Percentiles rank a stretch among this genome's conserved stretches.
Evolutionary conservation across 108 stramenopile genomes (phyloP).

Genomic region (Pseudonitzschia delicatissima): DNA sequence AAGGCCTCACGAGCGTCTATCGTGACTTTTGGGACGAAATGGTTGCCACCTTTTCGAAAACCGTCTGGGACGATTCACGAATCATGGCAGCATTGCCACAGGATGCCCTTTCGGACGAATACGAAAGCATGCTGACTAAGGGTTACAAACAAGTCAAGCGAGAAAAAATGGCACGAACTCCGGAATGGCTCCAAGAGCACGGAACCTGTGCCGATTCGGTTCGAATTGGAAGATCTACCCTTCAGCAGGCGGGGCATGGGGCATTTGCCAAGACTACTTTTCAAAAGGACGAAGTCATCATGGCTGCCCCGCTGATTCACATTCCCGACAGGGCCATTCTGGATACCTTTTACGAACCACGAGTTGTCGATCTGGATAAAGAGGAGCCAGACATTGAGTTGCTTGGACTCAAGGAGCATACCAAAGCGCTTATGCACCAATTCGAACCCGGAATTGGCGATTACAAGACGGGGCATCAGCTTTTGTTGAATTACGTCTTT

Average conservation of each 20-base stretch:
- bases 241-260: constrained; percentile 43
- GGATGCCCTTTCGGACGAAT: constrained; percentile 17
- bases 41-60: constrained; percentile 12
- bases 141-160: constrained; percentile 12
- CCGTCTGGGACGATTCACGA: constrained; percentile 24
- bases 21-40: constrained; percentile 1
- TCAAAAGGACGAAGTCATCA: constrained; percentile 28
- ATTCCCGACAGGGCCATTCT: constrained; percentile 32
- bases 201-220: constrained; percentile 49
- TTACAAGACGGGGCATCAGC: constrained; percentile 15
- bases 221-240: constrained; percentile 35
- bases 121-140: constrained; percentile 14
- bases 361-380: too few relatives aligned
- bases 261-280: constrained; percentile 51
- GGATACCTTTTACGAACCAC: constrained; percentile 39
- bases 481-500: constrained; percentile 71
- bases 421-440: background rate
- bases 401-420: constrained; percentile 16
- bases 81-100: constrained; percentile 29
- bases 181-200: constrained; percentile 38
- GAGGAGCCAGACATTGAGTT: constrained; percentile 31
- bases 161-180: constrained; percentile 13
- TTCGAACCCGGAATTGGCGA: background rate
- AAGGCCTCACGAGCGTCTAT: too few relatives aligned
- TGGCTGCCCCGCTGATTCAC: constrained; percentile 53